A percentile compares a stretch with the other conserved stretches of the same genome.
Evolutionary conservation across 169 alveolate species (phyloP).

Genomic region (Plasmodium fragile): DNA sequence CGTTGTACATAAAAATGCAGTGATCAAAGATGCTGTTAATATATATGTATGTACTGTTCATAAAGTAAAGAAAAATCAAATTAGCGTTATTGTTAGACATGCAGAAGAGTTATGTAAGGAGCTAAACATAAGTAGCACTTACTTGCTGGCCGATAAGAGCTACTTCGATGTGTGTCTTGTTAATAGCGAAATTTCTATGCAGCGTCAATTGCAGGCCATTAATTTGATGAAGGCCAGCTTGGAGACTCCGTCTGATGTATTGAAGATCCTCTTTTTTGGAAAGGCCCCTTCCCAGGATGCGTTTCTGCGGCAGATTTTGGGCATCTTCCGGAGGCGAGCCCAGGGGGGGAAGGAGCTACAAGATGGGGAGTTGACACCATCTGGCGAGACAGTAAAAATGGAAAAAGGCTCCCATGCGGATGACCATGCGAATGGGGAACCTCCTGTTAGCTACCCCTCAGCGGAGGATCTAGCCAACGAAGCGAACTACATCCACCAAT

Average conservation of each 20-base stretch:
- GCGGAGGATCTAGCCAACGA: neutral
- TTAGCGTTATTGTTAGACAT: conserved; percentile 12
- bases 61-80: conserved; percentile 66
- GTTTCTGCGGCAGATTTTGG: neutral
- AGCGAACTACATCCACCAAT: conserved; percentile 15
- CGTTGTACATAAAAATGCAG: neutral
- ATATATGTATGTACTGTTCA: conserved; percentile 59
- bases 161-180: conserved; percentile 55
- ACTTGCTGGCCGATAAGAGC: conserved; percentile 17
- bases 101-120: conserved; percentile 36
- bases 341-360: neutral
- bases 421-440: neutral
- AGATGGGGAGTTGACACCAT: neutral
- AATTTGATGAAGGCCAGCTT: conserved; percentile 27
- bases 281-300: conserved; percentile 21
- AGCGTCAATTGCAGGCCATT: conserved; percentile 46
- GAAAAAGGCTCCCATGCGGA: neutral
- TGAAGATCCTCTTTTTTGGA: conserved; percentile 29
- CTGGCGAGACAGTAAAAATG: neutral
- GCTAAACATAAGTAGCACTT: conserved; percentile 15
- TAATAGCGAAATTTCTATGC: conserved; percentile 39
- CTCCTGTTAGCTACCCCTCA: neutral
- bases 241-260: conserved; percentile 28
- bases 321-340: neutral
- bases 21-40: conserved; percentile 1